Percentiles rank a stretch among this genome's conserved stretches.
Evolutionary conservation across 2,329 filamentous ascomycete species (phyloP).

Genomic region (Colletotrichum lini): DNA sequence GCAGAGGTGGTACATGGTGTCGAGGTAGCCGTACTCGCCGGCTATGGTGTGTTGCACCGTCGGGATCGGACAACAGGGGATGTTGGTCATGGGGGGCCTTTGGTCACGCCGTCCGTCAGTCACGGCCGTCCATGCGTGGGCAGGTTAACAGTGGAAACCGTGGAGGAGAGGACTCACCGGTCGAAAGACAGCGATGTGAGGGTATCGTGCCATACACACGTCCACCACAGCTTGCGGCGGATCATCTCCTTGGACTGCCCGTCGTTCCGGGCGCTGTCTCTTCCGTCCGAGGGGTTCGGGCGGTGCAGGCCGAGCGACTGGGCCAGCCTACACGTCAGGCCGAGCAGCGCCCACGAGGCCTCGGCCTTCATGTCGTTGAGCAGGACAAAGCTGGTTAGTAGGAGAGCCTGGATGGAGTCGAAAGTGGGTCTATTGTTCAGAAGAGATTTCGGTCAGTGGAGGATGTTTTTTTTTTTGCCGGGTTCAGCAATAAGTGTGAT

Average conservation of each 20-base stretch:
- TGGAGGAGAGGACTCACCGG: slow-evolving; percentile 56
- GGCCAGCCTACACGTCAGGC: slow-evolving; percentile 75
- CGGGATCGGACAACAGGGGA: slow-evolving; percentile 69
- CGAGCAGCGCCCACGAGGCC: slow-evolving; percentile 76
- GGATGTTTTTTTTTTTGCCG: background rate
- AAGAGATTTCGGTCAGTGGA: slow-evolving; percentile 33
- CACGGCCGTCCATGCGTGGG: background rate
- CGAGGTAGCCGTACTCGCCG: slow-evolving; percentile 71
- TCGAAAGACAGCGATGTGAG: slow-evolving; percentile 77
- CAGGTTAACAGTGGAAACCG: too few species aligned
- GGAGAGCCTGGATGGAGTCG: slow-evolving; percentile 75
- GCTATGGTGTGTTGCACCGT: slow-evolving; percentile 57
- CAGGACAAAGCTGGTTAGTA: slow-evolving; percentile 74
- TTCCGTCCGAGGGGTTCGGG: slow-evolving; percentile 59
- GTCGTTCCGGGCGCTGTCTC: slow-evolving; percentile 60
- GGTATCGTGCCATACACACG: slow-evolving; percentile 77
- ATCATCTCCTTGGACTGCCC: slow-evolving; percentile 67
- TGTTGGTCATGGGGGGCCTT: slow-evolving; percentile 75
- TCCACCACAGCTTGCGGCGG: slow-evolving; percentile 73
- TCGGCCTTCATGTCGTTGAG: slow-evolving; percentile 80
- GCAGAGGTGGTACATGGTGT: slow-evolving; percentile 76
- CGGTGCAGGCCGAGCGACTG: slow-evolving; percentile 75
- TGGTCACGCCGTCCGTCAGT: background rate
- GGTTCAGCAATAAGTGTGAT: background rate
- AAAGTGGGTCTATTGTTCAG: slow-evolving; percentile 66